Evolutionary conservation across 352 stramenopile genomes (phyloP).

Genomic region (Phytophthora pinifolia): DNA sequence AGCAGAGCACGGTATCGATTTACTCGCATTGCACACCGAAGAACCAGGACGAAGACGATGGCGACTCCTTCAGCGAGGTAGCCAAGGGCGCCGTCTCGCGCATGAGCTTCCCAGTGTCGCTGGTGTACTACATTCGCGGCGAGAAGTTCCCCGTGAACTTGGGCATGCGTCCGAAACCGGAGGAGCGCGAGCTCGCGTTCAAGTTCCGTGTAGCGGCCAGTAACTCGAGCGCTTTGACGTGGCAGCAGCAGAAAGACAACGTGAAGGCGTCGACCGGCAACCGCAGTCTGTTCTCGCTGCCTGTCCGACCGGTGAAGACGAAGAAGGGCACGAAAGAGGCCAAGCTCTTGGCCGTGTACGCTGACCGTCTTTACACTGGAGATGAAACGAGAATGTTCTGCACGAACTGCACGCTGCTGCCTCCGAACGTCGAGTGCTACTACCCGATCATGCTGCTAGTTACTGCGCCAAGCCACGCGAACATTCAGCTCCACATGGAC

Average conservation of each 20-base stretch:
- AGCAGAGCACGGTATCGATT: constrained; percentile 57
- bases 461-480: constrained; percentile 39
- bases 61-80: constrained; percentile 23
- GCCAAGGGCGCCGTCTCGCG: constrained; percentile 31
- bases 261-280: constrained; percentile 61
- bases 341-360: constrained; percentile 64
- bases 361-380: constrained; percentile 72
- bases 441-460: constrained; percentile 62
- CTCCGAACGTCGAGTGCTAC: constrained; percentile 54
- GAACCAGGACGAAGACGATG: constrained; percentile 12
- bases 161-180: constrained; percentile 27
- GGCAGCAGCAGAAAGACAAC: constrained; percentile 61
- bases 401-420: constrained; percentile 76
- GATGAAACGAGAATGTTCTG: constrained; percentile 80
- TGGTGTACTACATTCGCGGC: constrained; percentile 80
- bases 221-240: constrained; percentile 46
- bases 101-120: constrained; percentile 69
- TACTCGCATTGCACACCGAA: constrained; percentile 41
- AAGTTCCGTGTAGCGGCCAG: constrained; percentile 54
- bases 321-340: constrained; percentile 24
- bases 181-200: constrained; percentile 36
- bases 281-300: constrained; percentile 68
- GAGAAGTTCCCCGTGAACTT: constrained; percentile 77
- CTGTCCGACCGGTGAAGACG: constrained; percentile 39
- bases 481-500: constrained; percentile 75